phyloP scores from a whole-genome alignment of 2,329 filamentous ascomycete species.

The Waltergamsia citrina region DNA sequence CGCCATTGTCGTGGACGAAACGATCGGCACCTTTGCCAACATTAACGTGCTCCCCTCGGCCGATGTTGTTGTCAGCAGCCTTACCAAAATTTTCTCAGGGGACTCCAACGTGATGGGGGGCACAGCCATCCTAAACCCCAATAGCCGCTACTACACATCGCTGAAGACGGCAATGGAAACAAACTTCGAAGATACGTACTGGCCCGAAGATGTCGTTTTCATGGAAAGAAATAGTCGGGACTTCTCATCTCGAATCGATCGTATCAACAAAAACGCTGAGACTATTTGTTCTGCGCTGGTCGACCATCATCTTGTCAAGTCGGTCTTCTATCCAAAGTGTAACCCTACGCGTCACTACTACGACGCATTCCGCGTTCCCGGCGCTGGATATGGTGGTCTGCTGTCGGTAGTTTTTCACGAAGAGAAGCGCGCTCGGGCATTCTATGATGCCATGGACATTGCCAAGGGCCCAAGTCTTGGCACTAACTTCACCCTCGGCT shows the following conservation, averaged over 20 bases:
- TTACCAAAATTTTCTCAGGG: slow-evolving; percentile 96
- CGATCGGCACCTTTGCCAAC: slow-evolving; percentile 93
- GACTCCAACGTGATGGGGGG: slow-evolving; percentile 99
- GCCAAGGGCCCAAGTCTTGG: slow-evolving; percentile 91
- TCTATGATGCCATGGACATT: slow-evolving; percentile 79
- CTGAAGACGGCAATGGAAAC: slow-evolving; percentile 57
- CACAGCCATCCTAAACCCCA: slow-evolving; percentile 54
- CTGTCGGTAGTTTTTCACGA: slow-evolving; percentile 74
- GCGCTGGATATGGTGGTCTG: slow-evolving; percentile 82
- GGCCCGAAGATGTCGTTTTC: slow-evolving; percentile 89
- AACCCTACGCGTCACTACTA: slow-evolving; percentile 63
- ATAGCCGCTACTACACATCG: slow-evolving; percentile 56
- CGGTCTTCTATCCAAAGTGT: slow-evolving; percentile 80
- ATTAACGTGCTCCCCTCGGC: slow-evolving; percentile 84
- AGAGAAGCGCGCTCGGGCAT: slow-evolving; percentile 61
- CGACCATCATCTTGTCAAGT: slow-evolving; percentile 54
- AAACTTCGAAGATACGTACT: slow-evolving; percentile 82
- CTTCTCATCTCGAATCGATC: slow-evolving; percentile 71
- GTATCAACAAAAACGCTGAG: slow-evolving; percentile 81
- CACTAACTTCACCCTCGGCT: slow-evolving; percentile 91
- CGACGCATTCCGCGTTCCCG: slow-evolving; percentile 63
- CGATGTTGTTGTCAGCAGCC: slow-evolving; percentile 86
- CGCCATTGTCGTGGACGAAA: slow-evolving; percentile 87
- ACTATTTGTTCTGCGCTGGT: slow-evolving; percentile 66
- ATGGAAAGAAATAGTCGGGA: slow-evolving; percentile 95